These are phyloP conservation scores for Pisolithus orientalis DNA, from an alignment of 768 basidiomycete genomes.

Conservation along the genomic window DNA sequence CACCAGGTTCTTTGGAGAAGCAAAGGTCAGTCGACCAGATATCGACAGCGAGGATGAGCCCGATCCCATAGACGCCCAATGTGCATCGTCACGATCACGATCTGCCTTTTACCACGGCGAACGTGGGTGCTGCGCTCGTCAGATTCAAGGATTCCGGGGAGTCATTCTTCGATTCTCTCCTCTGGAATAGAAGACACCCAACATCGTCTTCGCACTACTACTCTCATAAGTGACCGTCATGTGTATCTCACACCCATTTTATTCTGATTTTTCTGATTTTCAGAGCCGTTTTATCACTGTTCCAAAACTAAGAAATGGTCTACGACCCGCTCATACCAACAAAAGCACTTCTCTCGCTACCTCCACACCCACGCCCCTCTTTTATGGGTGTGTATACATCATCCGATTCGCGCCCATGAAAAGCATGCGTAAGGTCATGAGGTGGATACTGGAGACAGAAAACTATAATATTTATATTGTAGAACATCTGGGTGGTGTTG, in stretches of 20 bases:
- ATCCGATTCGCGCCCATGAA: slow-evolving; percentile 68
- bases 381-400: slow-evolving; percentile 70
- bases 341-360: slow-evolving; percentile 55
- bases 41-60: slow-evolving; percentile 35
- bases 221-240: slow-evolving; percentile 34
- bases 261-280: not conserved
- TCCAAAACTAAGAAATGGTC: slow-evolving; percentile 48
- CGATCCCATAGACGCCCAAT: slow-evolving; percentile 3
- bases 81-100: slow-evolving; percentile 3
- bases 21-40: slow-evolving; percentile 70
- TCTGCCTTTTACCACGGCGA: not conserved
- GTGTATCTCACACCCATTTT: not conserved
- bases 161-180: slow-evolving; percentile 21
- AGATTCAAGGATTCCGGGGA: slow-evolving; percentile 69
- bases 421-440: slow-evolving; percentile 61
- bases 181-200: too few species aligned
- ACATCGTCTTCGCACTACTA: slow-evolving; percentile 30
- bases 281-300: slow-evolving; percentile 65
- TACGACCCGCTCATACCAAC: slow-evolving; percentile 58
- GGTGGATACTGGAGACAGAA: slow-evolving; percentile 71
- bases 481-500: slow-evolving; percentile 69
- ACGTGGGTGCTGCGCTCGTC: slow-evolving; percentile 56
- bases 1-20: slow-evolving; percentile 67
- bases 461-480: slow-evolving; percentile 38
- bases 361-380: slow-evolving; percentile 10